A percentile compares a stretch with the other conserved stretches of the same genome.
phyloP scores from a whole-genome alignment of 768 basidiomycete genomes.

The Boletus tomentosulus region DNA sequence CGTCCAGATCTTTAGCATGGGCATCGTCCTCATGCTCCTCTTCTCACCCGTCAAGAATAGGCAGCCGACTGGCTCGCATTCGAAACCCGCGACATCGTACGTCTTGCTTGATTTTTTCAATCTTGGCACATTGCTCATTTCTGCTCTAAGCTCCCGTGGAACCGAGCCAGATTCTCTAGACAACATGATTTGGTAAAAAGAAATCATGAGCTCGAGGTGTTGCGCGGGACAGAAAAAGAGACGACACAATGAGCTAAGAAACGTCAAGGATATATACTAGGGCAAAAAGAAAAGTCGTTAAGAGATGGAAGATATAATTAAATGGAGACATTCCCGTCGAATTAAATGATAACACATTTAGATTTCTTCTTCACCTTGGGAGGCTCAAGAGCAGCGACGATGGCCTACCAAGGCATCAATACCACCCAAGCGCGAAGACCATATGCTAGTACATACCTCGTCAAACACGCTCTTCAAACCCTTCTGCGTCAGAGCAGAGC shows the following conservation, averaged over 20 bases:
- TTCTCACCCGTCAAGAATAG: constrained; percentile 82
- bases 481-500: constrained; percentile 87
- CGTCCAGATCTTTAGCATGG: constrained; percentile 95
- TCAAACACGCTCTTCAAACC: constrained; percentile 99
- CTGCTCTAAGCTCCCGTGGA: constrained; percentile 23
- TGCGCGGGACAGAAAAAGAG: constrained; percentile 2
- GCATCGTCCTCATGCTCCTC: constrained; percentile 91
- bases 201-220: constrained; percentile 18
- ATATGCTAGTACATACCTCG: constrained; percentile 61
- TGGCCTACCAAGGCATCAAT: constrained; percentile 53
- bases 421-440: neutral
- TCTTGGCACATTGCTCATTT: neutral
- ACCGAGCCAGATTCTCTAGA: neutral
- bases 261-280: constrained; percentile 34
- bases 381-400: constrained; percentile 97
- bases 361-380: constrained; percentile 81
- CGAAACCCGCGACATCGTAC: constrained; percentile 69
- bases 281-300: constrained; percentile 31
- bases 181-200: constrained; percentile 18
- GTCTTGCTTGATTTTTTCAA: neutral
- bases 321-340: constrained; percentile 24
- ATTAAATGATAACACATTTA: constrained; percentile 84
- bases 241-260: constrained; percentile 22
- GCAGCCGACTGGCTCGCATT: constrained; percentile 96
- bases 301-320: constrained; percentile 30